phyloP scores from a whole-genome alignment of 2,329 filamentous ascomycete species.

The Nothophoma quercina region DNA sequence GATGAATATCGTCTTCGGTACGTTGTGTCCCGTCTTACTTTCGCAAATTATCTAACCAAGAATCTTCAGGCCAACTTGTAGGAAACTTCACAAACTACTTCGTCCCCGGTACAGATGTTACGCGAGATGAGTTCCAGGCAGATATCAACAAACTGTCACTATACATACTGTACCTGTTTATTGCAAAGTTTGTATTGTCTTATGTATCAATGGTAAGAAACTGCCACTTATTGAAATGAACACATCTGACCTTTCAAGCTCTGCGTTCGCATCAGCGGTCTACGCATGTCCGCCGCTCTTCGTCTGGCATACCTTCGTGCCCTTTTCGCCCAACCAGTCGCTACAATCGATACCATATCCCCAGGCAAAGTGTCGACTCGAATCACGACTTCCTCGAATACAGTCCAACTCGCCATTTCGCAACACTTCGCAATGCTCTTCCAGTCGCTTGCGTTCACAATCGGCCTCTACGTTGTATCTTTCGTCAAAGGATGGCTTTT shows the following conservation, averaged over 20 bases:
- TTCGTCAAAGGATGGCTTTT: constrained; percentile 62
- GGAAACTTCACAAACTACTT: constrained; percentile 66
- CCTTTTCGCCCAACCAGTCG: constrained; percentile 60
- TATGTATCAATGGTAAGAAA: constrained; percentile 44
- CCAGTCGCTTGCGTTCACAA: constrained; percentile 44
- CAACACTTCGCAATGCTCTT: constrained; percentile 61
- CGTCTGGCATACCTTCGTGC: constrained; percentile 59
- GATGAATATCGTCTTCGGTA: constrained; percentile 68
- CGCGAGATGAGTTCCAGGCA: constrained; percentile 58
- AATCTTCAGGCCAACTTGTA: constrained; percentile 49
- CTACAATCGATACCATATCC: constrained; percentile 57
- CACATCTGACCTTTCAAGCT: constrained; percentile 34
- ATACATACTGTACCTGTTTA: constrained; percentile 46
- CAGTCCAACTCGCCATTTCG: constrained; percentile 63
- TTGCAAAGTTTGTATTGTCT: constrained; percentile 44
- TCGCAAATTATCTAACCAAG: not conserved
- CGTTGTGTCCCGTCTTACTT: constrained; percentile 58
- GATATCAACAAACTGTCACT: constrained; percentile 53
- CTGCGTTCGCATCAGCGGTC: constrained; percentile 60
- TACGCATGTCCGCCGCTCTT: constrained; percentile 60
- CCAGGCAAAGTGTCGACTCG: constrained; percentile 60
- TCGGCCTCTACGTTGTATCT: constrained; percentile 54
- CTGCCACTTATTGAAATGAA: not conserved
- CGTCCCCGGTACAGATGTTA: constrained; percentile 52
- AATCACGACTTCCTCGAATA: constrained; percentile 62